Conservation (phyloP, 2,329 filamentous ascomycete species). For the Neodidymelliopsis sp. region DNA sequence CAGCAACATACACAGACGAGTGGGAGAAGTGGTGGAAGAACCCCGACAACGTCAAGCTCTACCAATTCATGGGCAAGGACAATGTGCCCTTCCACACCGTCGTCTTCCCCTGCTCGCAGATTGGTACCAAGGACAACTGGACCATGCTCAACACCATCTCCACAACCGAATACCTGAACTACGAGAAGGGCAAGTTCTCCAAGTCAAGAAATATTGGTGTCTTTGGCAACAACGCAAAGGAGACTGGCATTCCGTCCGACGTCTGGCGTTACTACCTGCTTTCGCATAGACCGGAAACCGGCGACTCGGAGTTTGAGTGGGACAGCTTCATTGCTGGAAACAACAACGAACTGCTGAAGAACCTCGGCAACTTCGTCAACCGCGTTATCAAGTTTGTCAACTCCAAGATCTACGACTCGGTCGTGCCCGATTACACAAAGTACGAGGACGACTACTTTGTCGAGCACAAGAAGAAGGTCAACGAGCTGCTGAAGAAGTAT, state of each 20-base stretch:
- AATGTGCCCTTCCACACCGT: conserved; percentile 89
- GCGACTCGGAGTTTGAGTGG: conserved; percentile 92
- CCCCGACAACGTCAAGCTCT: conserved; percentile 84
- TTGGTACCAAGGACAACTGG: conserved; percentile 86
- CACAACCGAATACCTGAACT: conserved; percentile 74
- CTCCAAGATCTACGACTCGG: conserved; percentile 72
- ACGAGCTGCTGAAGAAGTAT: conserved; percentile 71
- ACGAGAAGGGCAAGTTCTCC: conserved; percentile 74
- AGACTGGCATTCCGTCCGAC: conserved; percentile 82
- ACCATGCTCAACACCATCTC: conserved; percentile 88
- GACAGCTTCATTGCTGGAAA: conserved; percentile 81
- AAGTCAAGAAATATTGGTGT: conserved; percentile 91
- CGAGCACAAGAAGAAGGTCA: conserved; percentile 66
- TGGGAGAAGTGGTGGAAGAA: conserved; percentile 97
- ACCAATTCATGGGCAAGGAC: conserved; percentile 93
- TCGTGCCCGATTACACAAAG: conserved; percentile 71
- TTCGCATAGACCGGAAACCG: conserved; percentile 82
- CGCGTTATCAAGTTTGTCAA: conserved; percentile 73
- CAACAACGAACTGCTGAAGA: conserved; percentile 86
- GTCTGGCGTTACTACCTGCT: conserved; percentile 96
- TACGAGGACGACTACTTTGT: conserved; percentile 54
- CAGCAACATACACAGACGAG: conserved; percentile 83
- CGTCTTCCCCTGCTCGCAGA: conserved; percentile 86
- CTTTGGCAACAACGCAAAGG: conserved; percentile 87
- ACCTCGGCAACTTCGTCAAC: conserved; percentile 68